phyloP scores from a whole-genome alignment of 495 filamentous ascomycete genomes.

The Apodospora peruviana region DNA sequence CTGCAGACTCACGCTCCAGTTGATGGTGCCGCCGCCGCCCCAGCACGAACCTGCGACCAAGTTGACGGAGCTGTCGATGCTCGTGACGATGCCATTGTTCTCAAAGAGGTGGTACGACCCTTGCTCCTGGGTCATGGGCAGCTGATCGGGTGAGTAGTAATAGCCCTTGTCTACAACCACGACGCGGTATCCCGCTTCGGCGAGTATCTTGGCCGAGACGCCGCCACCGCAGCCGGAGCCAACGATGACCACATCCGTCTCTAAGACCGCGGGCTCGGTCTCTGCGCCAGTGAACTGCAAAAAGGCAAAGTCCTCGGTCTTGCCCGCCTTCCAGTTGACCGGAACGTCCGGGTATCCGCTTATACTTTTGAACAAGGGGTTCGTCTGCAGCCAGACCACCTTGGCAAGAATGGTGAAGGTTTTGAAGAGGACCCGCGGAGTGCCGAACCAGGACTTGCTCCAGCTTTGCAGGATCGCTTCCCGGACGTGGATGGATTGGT shows the following conservation, averaged over 20 bases:
- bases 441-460: slow-evolving; percentile 50
- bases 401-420: slow-evolving; percentile 50
- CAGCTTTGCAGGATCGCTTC: slow-evolving; percentile 57
- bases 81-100: slow-evolving; percentile 43
- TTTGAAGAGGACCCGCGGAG: slow-evolving; percentile 53
- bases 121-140: slow-evolving; percentile 64
- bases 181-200: slow-evolving; percentile 64
- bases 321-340: slow-evolving; percentile 52
- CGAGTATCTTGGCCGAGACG: slow-evolving; percentile 74
- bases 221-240: slow-evolving; percentile 86
- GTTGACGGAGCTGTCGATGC: slow-evolving; percentile 58
- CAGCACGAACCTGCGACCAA: slow-evolving; percentile 68
- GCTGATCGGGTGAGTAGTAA: slow-evolving; percentile 61
- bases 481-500: slow-evolving; percentile 56
- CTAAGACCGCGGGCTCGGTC: slow-evolving; percentile 39
- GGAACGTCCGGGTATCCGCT: slow-evolving; percentile 60
- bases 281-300: slow-evolving; percentile 39
- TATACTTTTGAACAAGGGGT: slow-evolving; percentile 49
- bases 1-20: slow-evolving; percentile 83
- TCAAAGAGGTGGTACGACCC: slow-evolving; percentile 60
- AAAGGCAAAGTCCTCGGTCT: slow-evolving; percentile 43
- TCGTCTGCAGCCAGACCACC: slow-evolving; percentile 54
- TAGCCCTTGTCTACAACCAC: slow-evolving; percentile 80
- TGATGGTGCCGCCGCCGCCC: slow-evolving; percentile 83
- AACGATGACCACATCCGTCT: slow-evolving; percentile 78